Conservation (phyloP, 2,329 filamentous ascomycete genomes). For the Colletotrichum liriopes region DNA sequence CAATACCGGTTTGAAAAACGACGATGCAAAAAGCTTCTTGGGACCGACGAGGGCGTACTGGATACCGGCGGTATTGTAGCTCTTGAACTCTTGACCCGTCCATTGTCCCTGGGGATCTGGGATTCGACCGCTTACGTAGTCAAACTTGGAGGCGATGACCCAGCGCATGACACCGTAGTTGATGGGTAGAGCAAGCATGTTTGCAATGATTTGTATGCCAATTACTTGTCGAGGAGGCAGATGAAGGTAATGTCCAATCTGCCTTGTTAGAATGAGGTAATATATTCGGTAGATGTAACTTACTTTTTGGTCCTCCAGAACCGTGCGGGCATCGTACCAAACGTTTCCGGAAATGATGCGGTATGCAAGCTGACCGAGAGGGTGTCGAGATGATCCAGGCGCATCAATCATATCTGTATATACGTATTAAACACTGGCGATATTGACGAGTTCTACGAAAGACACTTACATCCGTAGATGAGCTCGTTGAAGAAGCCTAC, state of each 20-base stretch:
- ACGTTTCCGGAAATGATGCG: conserved; percentile 74
- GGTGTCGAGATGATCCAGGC: conserved; percentile 35
- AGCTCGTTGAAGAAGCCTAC: conserved; percentile 74
- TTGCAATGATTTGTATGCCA: conserved; percentile 57
- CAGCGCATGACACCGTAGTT: conserved; percentile 75
- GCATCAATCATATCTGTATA: conserved; percentile 36
- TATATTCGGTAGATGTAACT: too few species aligned
- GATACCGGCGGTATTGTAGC: conserved; percentile 69
- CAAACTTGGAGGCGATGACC: conserved; percentile 70
- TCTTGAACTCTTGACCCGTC: conserved; percentile 70
- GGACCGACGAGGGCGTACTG: conserved; percentile 72
- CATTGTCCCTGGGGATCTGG: conserved; percentile 72
- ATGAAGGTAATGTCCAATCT: conserved; percentile 77
- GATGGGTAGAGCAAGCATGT: conserved; percentile 57
- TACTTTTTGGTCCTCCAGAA: conserved; percentile 66
- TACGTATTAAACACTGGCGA: conserved; percentile 45
- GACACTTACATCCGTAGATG: conserved; percentile 61
- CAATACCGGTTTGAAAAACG: conserved; percentile 64
- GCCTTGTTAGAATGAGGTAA: conserved; percentile 45
- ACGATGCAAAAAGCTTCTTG: conserved; percentile 60
- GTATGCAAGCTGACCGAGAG: conserved; percentile 72
- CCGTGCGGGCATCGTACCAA: conserved; percentile 72
- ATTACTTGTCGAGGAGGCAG: conserved; percentile 71
- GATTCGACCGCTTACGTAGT: conserved; percentile 66
- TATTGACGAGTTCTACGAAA: conserved; percentile 64